These are phyloP conservation scores for Gyromitra esculenta DNA, from an alignment of 2,329 filamentous ascomycete species.

Conservation along the genomic window DNA sequence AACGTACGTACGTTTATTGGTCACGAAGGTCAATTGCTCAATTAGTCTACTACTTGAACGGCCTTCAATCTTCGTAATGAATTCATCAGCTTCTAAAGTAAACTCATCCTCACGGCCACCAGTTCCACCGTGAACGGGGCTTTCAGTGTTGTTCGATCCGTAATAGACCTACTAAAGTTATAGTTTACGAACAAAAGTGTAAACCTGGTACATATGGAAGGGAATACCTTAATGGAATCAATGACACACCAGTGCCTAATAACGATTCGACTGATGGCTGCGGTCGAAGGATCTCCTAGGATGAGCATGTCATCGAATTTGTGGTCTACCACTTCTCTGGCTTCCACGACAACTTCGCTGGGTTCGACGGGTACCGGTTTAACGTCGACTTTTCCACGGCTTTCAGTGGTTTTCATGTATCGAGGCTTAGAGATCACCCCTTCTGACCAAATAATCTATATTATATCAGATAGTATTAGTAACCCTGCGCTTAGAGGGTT, in stretches of 20 bases:
- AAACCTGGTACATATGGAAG: not conserved
- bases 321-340: not conserved
- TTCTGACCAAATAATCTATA: slow-evolving; percentile 1
- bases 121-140: not conserved
- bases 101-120: too few species aligned
- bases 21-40: not conserved
- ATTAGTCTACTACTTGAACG: not conserved
- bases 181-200: not conserved
- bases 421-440: not conserved
- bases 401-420: not conserved
- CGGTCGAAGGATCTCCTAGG: not conserved
- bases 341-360: too few species aligned
- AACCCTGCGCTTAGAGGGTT: not conserved
- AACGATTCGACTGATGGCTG: not conserved
- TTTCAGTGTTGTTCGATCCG: not conserved
- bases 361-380: too few species aligned
- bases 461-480: not conserved
- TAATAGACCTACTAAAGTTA: slow-evolving; percentile 11
- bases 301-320: not conserved
- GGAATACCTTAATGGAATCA: slow-evolving; percentile 7
- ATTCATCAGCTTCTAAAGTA: slow-evolving; percentile 9
- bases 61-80: slow-evolving; percentile 6
- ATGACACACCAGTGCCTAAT: too few species aligned
- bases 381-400: not conserved
- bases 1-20: slow-evolving; percentile 27